Base-by-base conservation (phyloP, 2,329 filamentous ascomycete species). In the Phialemoniopsis sp. region DNA sequence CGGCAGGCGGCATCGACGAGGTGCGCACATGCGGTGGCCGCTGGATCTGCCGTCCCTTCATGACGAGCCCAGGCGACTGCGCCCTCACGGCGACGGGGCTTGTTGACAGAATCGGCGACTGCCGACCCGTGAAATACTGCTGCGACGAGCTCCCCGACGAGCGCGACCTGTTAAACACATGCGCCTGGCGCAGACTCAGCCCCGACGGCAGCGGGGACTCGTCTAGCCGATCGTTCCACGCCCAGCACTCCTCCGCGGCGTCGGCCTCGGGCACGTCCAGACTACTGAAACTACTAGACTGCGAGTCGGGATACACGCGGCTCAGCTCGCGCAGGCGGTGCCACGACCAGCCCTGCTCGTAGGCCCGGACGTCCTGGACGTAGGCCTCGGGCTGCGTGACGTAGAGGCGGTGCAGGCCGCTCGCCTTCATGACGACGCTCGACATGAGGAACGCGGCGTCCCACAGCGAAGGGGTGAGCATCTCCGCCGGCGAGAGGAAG, bases 381-480 rank as follows among this genome's bases (percentile, higher is more conserved):
- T 91, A 91, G 2, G 83, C 82, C 48, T 85, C 80, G 4, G 82
- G 77, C 42, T 87, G 83, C 2, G 87, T 91, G 42, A 90, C 72
- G 60, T 86, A 91, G 12, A 91, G 72, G 8, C 86, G 74, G 45
- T 81, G 80, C 46, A 68, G 60, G 17, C 76, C 72, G 9, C 76
- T 72, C 21, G 80, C 73, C 51, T 82, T 80, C 86, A 90, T 90
- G 52, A 87, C 76, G 29, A 89, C 77, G 35, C 76, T 80, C 2
- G 83, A 81, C 36, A 72, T 72, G 19, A 91, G 69, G 46, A 90
- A 90, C 9, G 77, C 69, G 3, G 82, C 77, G 37, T 81, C 78
- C 87, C 87, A 91, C 3, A 81, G 60, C 2, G 80, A 75, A 1
- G 85, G 78, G 1, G 82, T 89, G 29, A 85, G 63, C 79, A 90